Percentiles rank a stretch among this genome's conserved stretches.
Evolutionary conservation across 805 yeast genomes (phyloP).

Genomic region (Yarrowia sp.): DNA sequence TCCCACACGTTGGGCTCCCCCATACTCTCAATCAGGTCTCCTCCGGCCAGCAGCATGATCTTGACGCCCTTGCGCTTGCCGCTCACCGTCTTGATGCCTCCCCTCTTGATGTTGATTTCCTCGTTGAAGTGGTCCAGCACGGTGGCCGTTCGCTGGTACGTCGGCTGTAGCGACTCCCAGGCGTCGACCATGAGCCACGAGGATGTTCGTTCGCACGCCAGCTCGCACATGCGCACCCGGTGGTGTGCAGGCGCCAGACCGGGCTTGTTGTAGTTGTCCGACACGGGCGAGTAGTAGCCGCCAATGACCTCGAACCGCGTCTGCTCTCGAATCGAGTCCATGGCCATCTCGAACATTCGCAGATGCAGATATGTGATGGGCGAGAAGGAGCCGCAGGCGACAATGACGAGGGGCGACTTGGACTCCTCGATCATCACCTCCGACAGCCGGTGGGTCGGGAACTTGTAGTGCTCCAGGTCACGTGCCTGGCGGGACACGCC

Average conservation of each 20-base stretch:
- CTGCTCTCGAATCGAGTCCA: conserved; percentile 88
- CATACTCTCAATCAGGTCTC: conserved; percentile 96
- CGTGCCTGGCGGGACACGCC: conserved; percentile 91
- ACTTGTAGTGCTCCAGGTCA: conserved; percentile 67
- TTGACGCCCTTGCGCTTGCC: conserved; percentile 76
- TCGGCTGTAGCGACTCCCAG: conserved; percentile 94
- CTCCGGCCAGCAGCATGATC: conserved; percentile 96
- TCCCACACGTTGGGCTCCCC: conserved; percentile 99
- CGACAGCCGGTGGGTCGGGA: conserved; percentile 87
- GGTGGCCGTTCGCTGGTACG: conserved; percentile 91
- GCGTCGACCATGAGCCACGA: conserved; percentile 99
- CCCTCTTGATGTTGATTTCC: conserved; percentile 88
- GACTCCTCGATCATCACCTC: conserved; percentile 71
- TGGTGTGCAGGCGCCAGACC: conserved; percentile 90
- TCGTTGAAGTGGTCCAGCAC: conserved; percentile 96
- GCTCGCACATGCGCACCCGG: conserved; percentile 96
- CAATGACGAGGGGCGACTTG: conserved; percentile 89
- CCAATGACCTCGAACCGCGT: conserved; percentile 95
- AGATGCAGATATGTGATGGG: conserved; percentile 94
- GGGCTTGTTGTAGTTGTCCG: conserved; percentile 87
- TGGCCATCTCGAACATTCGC: conserved; percentile 98
- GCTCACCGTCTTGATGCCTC: conserved; percentile 68
- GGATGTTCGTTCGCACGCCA: conserved; percentile 95
- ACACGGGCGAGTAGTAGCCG: conserved; percentile 93
- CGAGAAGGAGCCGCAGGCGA: conserved; percentile 96